Percentiles rank a stretch among this genome's conserved stretches.
These are phyloP conservation scores for Solanum tacnaense DNA, from an alignment of 257 asterid genomes.

Conservation along the genomic window DNA sequence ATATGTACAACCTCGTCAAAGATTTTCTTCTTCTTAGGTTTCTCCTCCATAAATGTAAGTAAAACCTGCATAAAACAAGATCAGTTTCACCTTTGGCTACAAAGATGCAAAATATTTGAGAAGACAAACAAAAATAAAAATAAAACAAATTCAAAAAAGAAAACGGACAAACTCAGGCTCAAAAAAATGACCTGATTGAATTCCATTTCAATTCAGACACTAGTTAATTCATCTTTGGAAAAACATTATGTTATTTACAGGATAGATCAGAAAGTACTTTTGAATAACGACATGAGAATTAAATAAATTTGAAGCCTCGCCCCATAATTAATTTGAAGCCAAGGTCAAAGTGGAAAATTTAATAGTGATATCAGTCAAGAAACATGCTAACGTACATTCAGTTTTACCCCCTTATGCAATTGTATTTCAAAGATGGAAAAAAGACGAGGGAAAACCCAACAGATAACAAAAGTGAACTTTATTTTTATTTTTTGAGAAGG, in stretches of 20 bases:
- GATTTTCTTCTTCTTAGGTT: constrained; percentile 40
- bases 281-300: not conserved
- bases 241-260: not conserved
- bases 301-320: not conserved
- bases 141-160: not conserved
- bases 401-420: not conserved
- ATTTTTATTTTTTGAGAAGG: not conserved
- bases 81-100: not conserved
- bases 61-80: constrained; percentile 36
- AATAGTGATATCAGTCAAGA: not conserved
- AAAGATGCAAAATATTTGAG: not conserved
- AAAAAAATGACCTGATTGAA: not conserved
- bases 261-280: not conserved
- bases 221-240: not conserved
- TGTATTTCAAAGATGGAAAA: not conserved
- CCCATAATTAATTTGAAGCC: not conserved
- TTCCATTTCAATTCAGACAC: not conserved
- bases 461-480: not conserved
- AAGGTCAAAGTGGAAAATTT: not conserved
- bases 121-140: not conserved
- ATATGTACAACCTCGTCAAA: constrained; percentile 32
- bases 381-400: not conserved
- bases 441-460: not conserved
- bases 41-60: constrained; percentile 45
- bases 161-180: not conserved